Conservation (phyloP, 495 filamentous ascomycete genomes). For the Thermochaetoides thermophila region DNA sequence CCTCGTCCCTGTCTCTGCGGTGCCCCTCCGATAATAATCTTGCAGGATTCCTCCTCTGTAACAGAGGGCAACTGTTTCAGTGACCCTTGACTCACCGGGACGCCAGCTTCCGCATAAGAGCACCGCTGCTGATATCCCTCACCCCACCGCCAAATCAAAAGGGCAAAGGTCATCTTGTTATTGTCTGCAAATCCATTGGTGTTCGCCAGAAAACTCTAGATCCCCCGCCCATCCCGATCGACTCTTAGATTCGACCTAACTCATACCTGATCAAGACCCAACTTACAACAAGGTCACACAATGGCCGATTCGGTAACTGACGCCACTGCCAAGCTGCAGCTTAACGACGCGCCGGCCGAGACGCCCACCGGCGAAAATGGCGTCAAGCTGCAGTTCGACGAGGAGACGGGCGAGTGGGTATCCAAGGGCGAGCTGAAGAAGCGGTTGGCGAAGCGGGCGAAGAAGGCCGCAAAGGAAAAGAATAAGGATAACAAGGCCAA, state of each 20-base stretch:
- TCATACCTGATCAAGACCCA: neutral
- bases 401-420: constrained; percentile 52
- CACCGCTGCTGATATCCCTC: neutral
- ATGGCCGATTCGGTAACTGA: constrained; percentile 45
- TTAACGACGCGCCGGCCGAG: constrained; percentile 44
- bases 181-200: too few species aligned
- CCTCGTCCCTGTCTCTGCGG: neutral
- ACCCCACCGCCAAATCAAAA: too few species aligned
- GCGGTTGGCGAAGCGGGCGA: constrained; percentile 43
- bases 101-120: neutral
- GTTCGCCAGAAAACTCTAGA: too few species aligned
- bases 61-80: too few species aligned
- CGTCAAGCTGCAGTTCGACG: constrained; percentile 47
- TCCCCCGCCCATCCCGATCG: too few species aligned
- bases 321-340: constrained; percentile 39
- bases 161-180: too few species aligned
- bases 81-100: constrained; percentile 5
- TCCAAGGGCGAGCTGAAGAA: constrained; percentile 55
- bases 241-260: too few species aligned
- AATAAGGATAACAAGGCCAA: constrained; percentile 19
- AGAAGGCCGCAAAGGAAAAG: constrained; percentile 40
- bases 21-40: constrained; percentile 12
- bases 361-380: constrained; percentile 34
- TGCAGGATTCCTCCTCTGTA: constrained; percentile 1
- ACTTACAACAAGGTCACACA: constrained; percentile 1